A percentile compares a stretch with the other conserved stretches of the same genome.
phyloP scores from a whole-genome alignment of 345 rosid genomes.

The Lumnitzera racemosa region DNA sequence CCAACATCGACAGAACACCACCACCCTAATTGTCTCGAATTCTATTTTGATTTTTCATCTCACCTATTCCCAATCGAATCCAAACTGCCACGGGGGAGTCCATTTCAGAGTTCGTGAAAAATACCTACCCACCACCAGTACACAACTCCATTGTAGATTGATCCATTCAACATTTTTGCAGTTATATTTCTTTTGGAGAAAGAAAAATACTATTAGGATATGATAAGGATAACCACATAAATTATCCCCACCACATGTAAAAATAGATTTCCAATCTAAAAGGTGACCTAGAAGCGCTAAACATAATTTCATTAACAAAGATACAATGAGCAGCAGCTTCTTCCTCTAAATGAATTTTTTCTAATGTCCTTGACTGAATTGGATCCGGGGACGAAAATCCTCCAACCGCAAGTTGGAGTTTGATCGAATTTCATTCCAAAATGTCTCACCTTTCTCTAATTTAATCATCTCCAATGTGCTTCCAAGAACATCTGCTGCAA shows the following conservation, averaged over 20 bases:
- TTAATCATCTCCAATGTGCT: slow-evolving; percentile 57
- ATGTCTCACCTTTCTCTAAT: slow-evolving; percentile 51
- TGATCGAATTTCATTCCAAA: slow-evolving; percentile 36
- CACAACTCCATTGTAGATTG: not conserved
- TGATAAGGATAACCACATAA: slow-evolving; percentile 22
- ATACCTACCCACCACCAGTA: no score
- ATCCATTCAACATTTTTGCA: slow-evolving; percentile 16
- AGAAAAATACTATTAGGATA: slow-evolving; percentile 12
- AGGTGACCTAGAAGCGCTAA: slow-evolving; percentile 10
- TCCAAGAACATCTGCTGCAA: slow-evolving; percentile 81
- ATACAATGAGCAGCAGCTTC: slow-evolving; percentile 35
- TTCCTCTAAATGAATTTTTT: slow-evolving; percentile 59
- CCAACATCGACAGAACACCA: no score
- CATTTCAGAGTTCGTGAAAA: no score
- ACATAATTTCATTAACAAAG: slow-evolving; percentile 16
- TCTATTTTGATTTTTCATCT: no score
- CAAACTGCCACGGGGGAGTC: no score
- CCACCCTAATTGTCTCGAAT: no score
- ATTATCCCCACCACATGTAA: slow-evolving; percentile 15
- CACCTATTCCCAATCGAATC: no score
- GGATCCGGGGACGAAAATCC: slow-evolving; percentile 64
- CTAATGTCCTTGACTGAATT: slow-evolving; percentile 54
- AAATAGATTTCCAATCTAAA: slow-evolving; percentile 21
- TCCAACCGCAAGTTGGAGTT: slow-evolving; percentile 55
- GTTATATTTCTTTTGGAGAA: slow-evolving; percentile 8